Evolutionary conservation across 2,329 filamentous ascomycete species (phyloP), one percentile per base, ranked within the genome.

Genomic region (Penicillium paneum): DNA sequence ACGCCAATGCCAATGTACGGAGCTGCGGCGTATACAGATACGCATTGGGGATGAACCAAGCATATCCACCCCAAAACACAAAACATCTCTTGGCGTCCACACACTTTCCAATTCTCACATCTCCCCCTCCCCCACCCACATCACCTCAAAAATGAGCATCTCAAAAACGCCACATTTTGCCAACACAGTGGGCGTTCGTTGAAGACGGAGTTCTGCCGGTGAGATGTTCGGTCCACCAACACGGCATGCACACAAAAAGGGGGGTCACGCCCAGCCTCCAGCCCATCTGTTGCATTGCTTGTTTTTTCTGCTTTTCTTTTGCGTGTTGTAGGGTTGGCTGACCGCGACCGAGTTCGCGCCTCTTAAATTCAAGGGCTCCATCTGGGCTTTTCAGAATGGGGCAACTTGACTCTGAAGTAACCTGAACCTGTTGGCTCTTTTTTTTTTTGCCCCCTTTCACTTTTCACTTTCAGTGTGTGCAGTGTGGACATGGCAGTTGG

Each of bases 141-240:
- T 17, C 31, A 44, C n/a, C 52, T 24, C 52, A 54, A 49, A 54
- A 54, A 41, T 43, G 38, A 55, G 43, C 36, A 44, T 29, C 28
- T 15, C 15, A 32, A 29, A 44, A 54, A 45, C 46, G 50, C 52
- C 46, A 49, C 44, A 39, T 24, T 38, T 50, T 50, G 52, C 46
- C 52, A 54, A 34, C 46, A 52, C 42, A 28, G 19, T 28, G 19
- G 29, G 29, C 19, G 47, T 43, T 42, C n/a, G 17, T 40, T 29
- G 8, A 42, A 38, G 41, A 52, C 10, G 31, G 54, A 54, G 10
- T 35, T 26, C 41, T 51, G 47, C 47, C 49, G 47, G 49, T 55
- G 51, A 60, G 43, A 49, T 34, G 49, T 50, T 41, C 58, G 62
- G 62, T 51, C 57, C 57, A 60, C 26, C 43, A 46, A 62, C 62